Percentiles rank a stretch among this genome's conserved stretches.
Evolutionary conservation across 164 flowering plant species (phyloP).

Genomic region (Kingdonia uniflora): DNA sequence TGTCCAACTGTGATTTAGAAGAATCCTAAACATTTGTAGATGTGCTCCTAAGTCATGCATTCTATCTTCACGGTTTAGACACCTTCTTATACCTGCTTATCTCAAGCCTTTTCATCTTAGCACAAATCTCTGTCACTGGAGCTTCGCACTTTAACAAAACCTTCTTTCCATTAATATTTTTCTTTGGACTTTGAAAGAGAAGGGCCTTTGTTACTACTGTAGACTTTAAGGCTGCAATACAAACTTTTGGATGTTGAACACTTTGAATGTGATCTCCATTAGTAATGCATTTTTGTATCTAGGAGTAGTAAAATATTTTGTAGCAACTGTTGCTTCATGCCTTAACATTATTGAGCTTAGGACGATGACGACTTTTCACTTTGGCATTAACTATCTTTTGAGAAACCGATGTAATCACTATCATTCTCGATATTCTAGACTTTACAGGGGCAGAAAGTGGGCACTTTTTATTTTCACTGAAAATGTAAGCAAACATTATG

Average conservation of each 20-base stretch:
- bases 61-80: slow-evolving; percentile 14
- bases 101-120: slow-evolving; percentile 61
- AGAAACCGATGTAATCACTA: slow-evolving; percentile 37
- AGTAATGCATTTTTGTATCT: slow-evolving; percentile 18
- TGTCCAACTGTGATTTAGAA: slow-evolving; percentile 18
- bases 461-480: no score
- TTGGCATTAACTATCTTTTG: no score
- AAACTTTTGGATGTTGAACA: slow-evolving; percentile 36
- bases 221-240: slow-evolving; percentile 19
- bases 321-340: slow-evolving; percentile 19
- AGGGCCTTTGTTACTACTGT: slow-evolving; percentile 50
- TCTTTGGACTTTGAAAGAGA: no score
- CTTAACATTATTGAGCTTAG: slow-evolving; percentile 41
- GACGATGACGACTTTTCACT: no score
- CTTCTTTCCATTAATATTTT: no score
- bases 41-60: slow-evolving; percentile 6
- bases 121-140: no score
- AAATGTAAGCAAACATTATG: slow-evolving; percentile 78
- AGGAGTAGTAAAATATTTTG: no score
- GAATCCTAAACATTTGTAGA: slow-evolving; percentile 17
- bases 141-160: no score
- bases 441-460: slow-evolving; percentile 89
- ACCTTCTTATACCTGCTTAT: slow-evolving; percentile 28
- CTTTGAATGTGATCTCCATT: slow-evolving; percentile 40
- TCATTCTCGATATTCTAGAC: slow-evolving; percentile 48